These are phyloP conservation scores for Tilletia walkeri DNA, from an alignment of 1,284 basidiomycete species.

Conservation along the genomic window DNA sequence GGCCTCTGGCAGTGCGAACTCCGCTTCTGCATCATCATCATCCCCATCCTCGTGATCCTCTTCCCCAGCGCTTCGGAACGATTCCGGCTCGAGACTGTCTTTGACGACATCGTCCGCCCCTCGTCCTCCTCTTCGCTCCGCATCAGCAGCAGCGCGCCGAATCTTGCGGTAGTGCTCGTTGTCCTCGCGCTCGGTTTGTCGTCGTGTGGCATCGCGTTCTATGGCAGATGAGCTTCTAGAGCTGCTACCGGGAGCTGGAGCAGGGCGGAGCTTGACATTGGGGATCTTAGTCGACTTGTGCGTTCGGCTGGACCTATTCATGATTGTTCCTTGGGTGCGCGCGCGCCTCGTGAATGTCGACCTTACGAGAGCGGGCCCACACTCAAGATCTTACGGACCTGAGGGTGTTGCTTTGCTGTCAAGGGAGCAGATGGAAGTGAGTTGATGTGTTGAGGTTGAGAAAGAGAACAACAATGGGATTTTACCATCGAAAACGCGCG, in stretches of 20 bases:
- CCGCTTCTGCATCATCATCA: conserved; percentile 23
- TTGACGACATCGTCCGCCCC: too few relatives aligned
- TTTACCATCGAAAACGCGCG: conserved; percentile 2
- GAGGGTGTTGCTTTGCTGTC: too few relatives aligned
- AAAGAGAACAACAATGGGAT: background rate
- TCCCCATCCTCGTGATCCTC: conserved; percentile 46
- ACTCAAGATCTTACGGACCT: too few relatives aligned
- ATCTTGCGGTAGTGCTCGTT: conserved; percentile 12
- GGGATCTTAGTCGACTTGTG: conserved; percentile 49
- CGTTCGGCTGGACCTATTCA: conserved; percentile 10
- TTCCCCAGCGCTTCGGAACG: background rate
- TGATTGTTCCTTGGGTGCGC: background rate
- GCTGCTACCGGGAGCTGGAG: conserved; percentile 18
- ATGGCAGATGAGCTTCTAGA: background rate
- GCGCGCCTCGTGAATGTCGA: too few relatives aligned
- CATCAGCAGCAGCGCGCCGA: background rate
- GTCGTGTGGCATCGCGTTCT: background rate
- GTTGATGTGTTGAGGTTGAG: too few relatives aligned
- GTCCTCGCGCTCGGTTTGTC: conserved; percentile 14
- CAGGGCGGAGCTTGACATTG: conserved; percentile 49
- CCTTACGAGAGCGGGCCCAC: too few relatives aligned
- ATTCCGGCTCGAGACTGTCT: too few relatives aligned
- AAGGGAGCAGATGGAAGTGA: too few relatives aligned
- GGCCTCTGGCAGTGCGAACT: background rate
- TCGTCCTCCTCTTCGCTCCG: too few relatives aligned